phyloP scores from a whole-genome alignment of 805 yeast genomes.

The Ogataea zsoltii region DNA sequence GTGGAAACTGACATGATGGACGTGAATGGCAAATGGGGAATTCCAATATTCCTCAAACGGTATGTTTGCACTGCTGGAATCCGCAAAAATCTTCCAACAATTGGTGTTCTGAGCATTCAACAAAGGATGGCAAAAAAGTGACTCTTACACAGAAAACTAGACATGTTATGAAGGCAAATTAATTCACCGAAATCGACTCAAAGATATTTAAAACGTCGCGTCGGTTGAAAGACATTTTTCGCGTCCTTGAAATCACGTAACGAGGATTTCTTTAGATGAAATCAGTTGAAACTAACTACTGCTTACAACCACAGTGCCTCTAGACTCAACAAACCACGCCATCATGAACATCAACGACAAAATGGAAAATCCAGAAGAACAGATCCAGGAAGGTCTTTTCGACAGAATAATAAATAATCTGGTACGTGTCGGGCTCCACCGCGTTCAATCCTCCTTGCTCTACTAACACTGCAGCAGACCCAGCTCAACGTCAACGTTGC shows the following conservation, averaged over 20 bases:
- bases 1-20: conserved; percentile 4
- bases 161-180: no score
- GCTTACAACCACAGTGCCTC: no score
- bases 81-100: conserved; percentile 1
- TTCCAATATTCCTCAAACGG: neutral
- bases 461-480: conserved; percentile 42
- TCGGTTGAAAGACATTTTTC: neutral
- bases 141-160: no score
- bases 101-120: conserved; percentile 4
- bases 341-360: conserved; percentile 12
- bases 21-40: neutral
- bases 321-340: no score
- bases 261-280: no score
- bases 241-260: neutral
- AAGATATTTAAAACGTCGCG: neutral
- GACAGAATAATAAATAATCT: conserved; percentile 76
- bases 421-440: conserved; percentile 46
- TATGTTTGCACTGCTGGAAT: neutral
- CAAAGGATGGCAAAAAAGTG: neutral
- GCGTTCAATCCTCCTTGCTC: neutral
- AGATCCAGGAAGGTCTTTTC: conserved; percentile 71
- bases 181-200: neutral
- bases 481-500: conserved; percentile 69
- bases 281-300: neutral
- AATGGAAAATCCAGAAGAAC: conserved; percentile 88